phyloP scores from a whole-genome alignment of 1,284 basidiomycete species.

The Wolfiporia cocos region DNA sequence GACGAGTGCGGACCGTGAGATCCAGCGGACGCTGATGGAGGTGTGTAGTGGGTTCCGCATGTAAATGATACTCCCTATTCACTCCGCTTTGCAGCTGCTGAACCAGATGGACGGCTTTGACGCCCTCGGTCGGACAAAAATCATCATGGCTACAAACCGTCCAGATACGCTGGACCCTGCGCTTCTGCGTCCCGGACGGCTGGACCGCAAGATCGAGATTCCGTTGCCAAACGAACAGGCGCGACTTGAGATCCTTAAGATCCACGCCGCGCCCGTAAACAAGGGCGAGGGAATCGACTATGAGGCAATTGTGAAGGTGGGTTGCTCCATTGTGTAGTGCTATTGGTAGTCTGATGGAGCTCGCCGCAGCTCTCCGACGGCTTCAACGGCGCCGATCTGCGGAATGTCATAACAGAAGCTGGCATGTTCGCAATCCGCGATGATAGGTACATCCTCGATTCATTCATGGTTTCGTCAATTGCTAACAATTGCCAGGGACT shows the following conservation, averaged over 20 bases:
- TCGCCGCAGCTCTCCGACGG: slow-evolving; percentile 69
- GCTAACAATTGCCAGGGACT: slow-evolving; percentile 56
- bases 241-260: slow-evolving; percentile 93
- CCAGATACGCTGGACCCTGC: slow-evolving; percentile 98
- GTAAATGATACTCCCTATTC: neutral
- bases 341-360: neutral
- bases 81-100: slow-evolving; percentile 54
- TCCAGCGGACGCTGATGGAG: slow-evolving; percentile 99
- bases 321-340: slow-evolving; percentile 6
- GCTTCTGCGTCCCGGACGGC: slow-evolving; percentile 89
- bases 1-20: slow-evolving; percentile 97
- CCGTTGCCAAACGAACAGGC: slow-evolving; percentile 98
- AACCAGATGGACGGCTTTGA: slow-evolving; percentile 99
- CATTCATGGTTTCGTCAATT: slow-evolving; percentile 3
- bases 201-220: slow-evolving; percentile 98
- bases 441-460: slow-evolving; percentile 55
- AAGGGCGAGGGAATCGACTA: slow-evolving; percentile 95
- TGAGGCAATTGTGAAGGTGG: slow-evolving; percentile 93
- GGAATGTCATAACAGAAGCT: slow-evolving; percentile 97
- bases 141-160: slow-evolving; percentile 98
- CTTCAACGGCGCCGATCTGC: slow-evolving; percentile 94
- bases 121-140: slow-evolving; percentile 90
- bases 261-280: slow-evolving; percentile 92
- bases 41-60: slow-evolving; percentile 37
- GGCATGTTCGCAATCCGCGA: slow-evolving; percentile 99